Conservation (phyloP, 2,329 filamentous ascomycete genomes). For the Pseudogymnoascus sp. region DNA sequence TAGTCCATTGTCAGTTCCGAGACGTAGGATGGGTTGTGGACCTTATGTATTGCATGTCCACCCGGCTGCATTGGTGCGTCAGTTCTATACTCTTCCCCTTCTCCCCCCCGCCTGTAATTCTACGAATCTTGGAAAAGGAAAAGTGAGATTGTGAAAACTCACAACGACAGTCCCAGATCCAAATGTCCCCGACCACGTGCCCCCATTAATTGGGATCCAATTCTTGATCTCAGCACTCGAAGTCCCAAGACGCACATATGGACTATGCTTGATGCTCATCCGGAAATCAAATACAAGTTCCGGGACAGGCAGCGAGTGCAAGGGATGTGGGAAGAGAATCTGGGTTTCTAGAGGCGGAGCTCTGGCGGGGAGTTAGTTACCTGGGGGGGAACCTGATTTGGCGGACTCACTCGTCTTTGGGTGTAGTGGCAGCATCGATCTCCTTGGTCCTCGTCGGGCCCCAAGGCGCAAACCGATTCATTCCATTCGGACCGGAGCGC, state of each 20-base stretch:
- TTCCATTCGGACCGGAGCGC: neutral
- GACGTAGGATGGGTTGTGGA: neutral
- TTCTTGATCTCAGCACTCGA: slow-evolving; percentile 37
- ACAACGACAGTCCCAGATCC: slow-evolving; percentile 39
- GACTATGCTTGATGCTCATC: slow-evolving; percentile 39
- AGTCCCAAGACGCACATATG: slow-evolving; percentile 36
- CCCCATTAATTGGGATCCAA: slow-evolving; percentile 41
- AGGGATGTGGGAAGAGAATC: slow-evolving; percentile 28
- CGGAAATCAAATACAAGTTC: slow-evolving; percentile 43
- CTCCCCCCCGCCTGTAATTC: slow-evolving; percentile 5
- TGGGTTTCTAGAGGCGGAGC: neutral
- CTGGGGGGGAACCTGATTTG: too few relatives aligned
- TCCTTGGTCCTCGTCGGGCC: neutral
- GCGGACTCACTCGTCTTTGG: neutral
- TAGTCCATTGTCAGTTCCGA: slow-evolving; percentile 38
- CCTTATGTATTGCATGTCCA: slow-evolving; percentile 17
- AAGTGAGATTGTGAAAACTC: slow-evolving; percentile 5
- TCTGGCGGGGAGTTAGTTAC: neutral
- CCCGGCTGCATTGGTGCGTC: slow-evolving; percentile 26
- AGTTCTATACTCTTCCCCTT: slow-evolving; percentile 30
- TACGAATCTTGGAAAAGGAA: neutral
- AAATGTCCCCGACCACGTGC: slow-evolving; percentile 41
- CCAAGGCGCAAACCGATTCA: neutral
- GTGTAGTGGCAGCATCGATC: neutral
- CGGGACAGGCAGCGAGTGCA: slow-evolving; percentile 38